These are phyloP conservation scores for Cenchrus fungigraminus DNA, from an alignment of 176 grass and related monocot genomes.

Conservation along the genomic window DNA sequence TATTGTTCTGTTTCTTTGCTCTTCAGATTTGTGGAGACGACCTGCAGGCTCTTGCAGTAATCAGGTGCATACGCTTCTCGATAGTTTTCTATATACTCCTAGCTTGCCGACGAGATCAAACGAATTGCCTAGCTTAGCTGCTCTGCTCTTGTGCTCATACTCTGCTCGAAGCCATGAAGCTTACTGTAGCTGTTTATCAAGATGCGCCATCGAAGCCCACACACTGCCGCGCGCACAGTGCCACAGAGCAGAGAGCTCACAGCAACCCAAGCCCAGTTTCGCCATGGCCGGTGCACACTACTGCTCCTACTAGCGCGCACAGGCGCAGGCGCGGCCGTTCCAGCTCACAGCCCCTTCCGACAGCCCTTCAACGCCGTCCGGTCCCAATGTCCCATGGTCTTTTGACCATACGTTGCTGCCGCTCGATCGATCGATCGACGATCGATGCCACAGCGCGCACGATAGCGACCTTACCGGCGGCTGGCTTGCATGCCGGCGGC, in stretches of 20 bases:
- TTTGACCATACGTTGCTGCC: conserved; percentile 42
- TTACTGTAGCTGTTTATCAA: background rate
- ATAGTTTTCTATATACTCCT: background rate
- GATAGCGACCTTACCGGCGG: conserved; percentile 3
- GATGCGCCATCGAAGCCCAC: background rate
- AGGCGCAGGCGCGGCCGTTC: conserved; percentile 18
- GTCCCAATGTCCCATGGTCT: background rate
- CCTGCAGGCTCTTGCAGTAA: conserved; percentile 6
- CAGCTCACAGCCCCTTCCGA: conserved; percentile 34
- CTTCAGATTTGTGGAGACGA: conserved; percentile 38
- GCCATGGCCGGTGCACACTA: conserved; percentile 30
- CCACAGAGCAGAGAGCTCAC: background rate
- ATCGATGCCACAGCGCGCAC: background rate
- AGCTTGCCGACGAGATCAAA: background rate
- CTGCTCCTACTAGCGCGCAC: conserved; percentile 10
- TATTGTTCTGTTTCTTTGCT: background rate
- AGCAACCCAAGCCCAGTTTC: background rate
- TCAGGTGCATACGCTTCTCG: conserved; percentile 39
- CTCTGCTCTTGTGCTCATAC: background rate
- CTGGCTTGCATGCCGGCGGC: too few species aligned
- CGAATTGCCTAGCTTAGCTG: background rate
- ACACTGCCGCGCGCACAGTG: background rate
- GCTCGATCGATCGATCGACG: background rate
- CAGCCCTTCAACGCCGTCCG: conserved; percentile 41
- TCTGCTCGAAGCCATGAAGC: background rate